Base-by-base conservation (phyloP, 306 rosid species). In the Cotoneaster glaucophyllus region DNA sequence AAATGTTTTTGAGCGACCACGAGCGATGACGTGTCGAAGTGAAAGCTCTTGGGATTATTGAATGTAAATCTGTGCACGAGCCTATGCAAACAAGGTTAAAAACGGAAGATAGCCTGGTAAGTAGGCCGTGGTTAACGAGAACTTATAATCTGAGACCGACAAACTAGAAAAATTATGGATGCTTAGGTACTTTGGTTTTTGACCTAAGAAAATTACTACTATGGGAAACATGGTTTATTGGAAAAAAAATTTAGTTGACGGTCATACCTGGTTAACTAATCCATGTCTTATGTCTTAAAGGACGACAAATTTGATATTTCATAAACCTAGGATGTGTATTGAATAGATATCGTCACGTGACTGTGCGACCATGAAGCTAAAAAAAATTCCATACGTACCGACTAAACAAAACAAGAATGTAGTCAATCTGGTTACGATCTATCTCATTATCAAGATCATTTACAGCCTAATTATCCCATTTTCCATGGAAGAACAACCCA, bases 401-500 rank as follows among this genome's bases (percentile, higher is more conserved):
- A 26, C 11, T 0, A 28, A 61, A 26, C 29, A 1, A 57, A 57
- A 57, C 63, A 22, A 61, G 11, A 61, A 26, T 0, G 66, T 26
- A 26, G 65, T 14, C 29, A 29, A 61, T 26, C 0, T 25, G 2
- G 29, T 61, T 25, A 61, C 0, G 11, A 61, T 25, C 5, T 3
- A 15, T 8, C 6, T 3, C 19, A 26, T 13, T 64, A 65, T 34
- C 48, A 9, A 34, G 7, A 19, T 61, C 58, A 73, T 25, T 41
- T 61, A 61, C 45, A 43, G 61, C 29, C 29, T 6, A 43, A 61
- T 61, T 45, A 61, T 43, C 69, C 69, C 69, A 3, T 43, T 74
- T 43, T 19, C 11, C 28, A 26, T 66, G 78, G 72, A 53, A 62
- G 6, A 48, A 48, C 62, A n/a, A 25, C 70, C 75, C 80, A 69